Conservation (phyloP, 257 asterid species). For the Capsicum pubescens region DNA sequence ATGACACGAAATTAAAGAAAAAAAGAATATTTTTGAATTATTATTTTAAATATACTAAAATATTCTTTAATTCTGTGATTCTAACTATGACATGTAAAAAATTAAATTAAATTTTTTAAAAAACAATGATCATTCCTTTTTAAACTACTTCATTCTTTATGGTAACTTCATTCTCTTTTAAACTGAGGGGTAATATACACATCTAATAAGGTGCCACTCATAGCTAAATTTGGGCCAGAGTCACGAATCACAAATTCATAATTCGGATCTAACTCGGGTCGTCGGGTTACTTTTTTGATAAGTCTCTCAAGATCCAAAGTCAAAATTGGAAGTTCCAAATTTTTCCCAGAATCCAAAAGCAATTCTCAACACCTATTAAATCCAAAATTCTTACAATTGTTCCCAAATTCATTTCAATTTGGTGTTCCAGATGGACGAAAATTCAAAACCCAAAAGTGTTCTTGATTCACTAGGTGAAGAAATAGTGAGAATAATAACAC, state of each 20-base stretch:
- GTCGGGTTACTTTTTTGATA: not conserved
- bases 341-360: not conserved
- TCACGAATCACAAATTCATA: not conserved
- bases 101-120: too few relatives aligned
- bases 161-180: too few relatives aligned
- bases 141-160: too few relatives aligned
- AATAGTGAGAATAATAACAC: constrained; percentile 79
- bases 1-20: too few relatives aligned
- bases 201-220: too few relatives aligned
- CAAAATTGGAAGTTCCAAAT: not conserved
- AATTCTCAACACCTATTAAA: not conserved
- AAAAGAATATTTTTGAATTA: too few relatives aligned
- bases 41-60: too few relatives aligned
- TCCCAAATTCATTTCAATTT: not conserved
- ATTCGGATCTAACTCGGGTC: constrained; percentile 14
- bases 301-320: not conserved
- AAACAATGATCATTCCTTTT: too few relatives aligned
- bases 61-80: too few relatives aligned
- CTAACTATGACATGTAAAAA: too few relatives aligned
- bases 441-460: constrained; percentile 54
- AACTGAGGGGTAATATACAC: too few relatives aligned
- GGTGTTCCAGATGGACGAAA: constrained; percentile 62
- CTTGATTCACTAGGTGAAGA: constrained; percentile 92
- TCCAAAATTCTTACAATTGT: not conserved
- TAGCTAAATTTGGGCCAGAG: not conserved